phyloP scores from a whole-genome alignment of 1,284 basidiomycete species.

The Volvariella surrecta region DNA sequence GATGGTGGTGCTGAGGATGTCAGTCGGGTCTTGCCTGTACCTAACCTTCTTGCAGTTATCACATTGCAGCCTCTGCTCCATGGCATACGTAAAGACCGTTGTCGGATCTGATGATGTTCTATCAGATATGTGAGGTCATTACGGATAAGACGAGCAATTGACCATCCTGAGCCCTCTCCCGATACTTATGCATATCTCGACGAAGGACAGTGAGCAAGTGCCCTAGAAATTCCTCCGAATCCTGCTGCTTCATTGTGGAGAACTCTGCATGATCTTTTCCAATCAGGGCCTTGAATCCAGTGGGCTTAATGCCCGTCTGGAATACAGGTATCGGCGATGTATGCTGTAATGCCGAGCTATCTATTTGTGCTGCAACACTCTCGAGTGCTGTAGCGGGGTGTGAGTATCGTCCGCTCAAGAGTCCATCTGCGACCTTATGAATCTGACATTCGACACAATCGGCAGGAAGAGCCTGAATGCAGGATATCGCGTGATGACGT shows the following conservation, averaged over 20 bases:
- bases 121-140: not conserved
- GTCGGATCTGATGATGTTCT: conserved; percentile 60
- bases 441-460: conserved; percentile 93
- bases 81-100: conserved; percentile 69
- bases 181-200: conserved; percentile 50
- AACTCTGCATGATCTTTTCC: conserved; percentile 95
- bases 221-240: conserved; percentile 92
- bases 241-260: conserved; percentile 95
- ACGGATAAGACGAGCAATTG: conserved; percentile 3
- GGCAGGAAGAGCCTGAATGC: conserved; percentile 66
- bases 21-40: conserved; percentile 75
- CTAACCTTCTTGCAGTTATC: conserved; percentile 78
- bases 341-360: conserved; percentile 11
- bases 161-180: conserved; percentile 26
- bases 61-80: conserved; percentile 86
- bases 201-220: conserved; percentile 72
- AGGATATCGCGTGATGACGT: conserved; percentile 52
- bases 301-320: conserved; percentile 83
- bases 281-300: conserved; percentile 83
- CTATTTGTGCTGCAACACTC: not conserved
- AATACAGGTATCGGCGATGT: conserved; percentile 49
- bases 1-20: conserved; percentile 76
- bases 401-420: conserved; percentile 90
- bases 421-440: conserved; percentile 87
- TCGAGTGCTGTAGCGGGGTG: conserved; percentile 32